Evolutionary conservation across 108 stramenopile genomes (phyloP).

Genomic region (Hondaea fermentalgiana): DNA sequence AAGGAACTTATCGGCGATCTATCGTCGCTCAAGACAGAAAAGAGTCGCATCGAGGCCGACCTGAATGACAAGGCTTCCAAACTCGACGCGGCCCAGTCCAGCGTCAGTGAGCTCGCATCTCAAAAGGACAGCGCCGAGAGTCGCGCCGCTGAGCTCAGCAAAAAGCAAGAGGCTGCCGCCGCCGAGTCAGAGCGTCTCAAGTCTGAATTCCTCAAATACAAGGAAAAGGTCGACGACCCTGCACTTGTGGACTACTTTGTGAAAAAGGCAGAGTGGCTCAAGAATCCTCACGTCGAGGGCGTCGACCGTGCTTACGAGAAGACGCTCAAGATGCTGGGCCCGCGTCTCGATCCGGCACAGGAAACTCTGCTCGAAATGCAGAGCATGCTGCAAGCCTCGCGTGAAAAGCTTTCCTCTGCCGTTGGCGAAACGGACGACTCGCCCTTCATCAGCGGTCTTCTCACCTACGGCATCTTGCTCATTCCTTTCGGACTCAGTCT

Average conservation of each 20-base stretch:
- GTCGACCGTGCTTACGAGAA: conserved; percentile 12
- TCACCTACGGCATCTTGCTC: conserved; percentile 1
- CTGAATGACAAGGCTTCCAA: not conserved
- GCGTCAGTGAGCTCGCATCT: not conserved
- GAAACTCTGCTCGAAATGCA: not conserved
- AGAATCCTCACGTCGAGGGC: not conserved
- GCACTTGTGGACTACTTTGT: conserved; percentile 9
- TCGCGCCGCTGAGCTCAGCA: not conserved
- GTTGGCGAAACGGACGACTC: not conserved
- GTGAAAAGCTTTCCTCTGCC: not conserved
- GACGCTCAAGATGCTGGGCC: not conserved
- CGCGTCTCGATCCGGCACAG: not conserved
- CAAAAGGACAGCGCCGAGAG: not conserved
- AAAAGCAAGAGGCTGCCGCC: not conserved
- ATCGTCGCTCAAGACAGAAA: not conserved
- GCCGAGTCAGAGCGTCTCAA: not conserved
- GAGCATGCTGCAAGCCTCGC: not conserved
- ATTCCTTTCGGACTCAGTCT: not conserved
- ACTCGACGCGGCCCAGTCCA: not conserved
- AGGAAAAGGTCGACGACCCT: conserved; percentile 6
- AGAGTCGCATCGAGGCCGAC: not conserved
- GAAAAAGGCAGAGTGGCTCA: conserved; percentile 17
- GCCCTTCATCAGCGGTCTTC: not conserved
- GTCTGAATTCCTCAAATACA: not conserved
- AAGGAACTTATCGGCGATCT: not conserved